Base-by-base conservation (phyloP, 1,139 yeast genomes). In the Geotrichum siamense region DNA sequence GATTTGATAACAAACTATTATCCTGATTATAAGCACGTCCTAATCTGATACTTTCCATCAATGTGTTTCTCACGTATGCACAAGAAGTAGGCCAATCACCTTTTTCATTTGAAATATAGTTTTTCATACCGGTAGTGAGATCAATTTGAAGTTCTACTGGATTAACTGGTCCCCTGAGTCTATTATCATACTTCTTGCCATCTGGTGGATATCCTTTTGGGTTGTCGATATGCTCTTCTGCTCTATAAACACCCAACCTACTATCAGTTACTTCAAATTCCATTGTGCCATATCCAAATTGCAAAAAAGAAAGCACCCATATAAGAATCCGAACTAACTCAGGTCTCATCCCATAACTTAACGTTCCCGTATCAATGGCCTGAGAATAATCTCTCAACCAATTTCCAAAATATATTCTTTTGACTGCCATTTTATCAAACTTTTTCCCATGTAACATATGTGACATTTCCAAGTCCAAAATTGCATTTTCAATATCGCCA, bases 361-460 rank as follows among this genome's bases (percentile, higher is more conserved):
- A 43, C 2, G 56, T 50, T 5, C 54, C 58, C 10, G 53, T 52
- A 37, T 55, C 58, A 6, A 55, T 47, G 10, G 56, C 56, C 47
- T 55, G 58, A 8, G 57, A 54, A 39, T 55, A 55, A 38, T 55
- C 58, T 12, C 58, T 45, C 16, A 55, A 47, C 57, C 57, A 55
- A 43, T 55, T 55, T 15, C 58, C 57, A 43, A 55, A 55, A 39
- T 55, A 55, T 20, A 53, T 51, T 4, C 52, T 50, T 34, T 52
- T 54, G 44, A 55, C 50, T 15, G 50, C 50, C 40, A 51, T 41
- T 16, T 45, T 47, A 41, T 50, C 50, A 44, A 55, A 54, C 53
- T 52, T 35, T 26, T 30, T 3, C 33, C 40, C 3, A 33, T 37
- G 26, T 26, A 2, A 26, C 17, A 20, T 27, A 19, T n/a, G 28